Evolutionary conservation across 495 filamentous ascomycete genomes (phyloP).

Genomic region (Aspergillus olivimuriae): DNA sequence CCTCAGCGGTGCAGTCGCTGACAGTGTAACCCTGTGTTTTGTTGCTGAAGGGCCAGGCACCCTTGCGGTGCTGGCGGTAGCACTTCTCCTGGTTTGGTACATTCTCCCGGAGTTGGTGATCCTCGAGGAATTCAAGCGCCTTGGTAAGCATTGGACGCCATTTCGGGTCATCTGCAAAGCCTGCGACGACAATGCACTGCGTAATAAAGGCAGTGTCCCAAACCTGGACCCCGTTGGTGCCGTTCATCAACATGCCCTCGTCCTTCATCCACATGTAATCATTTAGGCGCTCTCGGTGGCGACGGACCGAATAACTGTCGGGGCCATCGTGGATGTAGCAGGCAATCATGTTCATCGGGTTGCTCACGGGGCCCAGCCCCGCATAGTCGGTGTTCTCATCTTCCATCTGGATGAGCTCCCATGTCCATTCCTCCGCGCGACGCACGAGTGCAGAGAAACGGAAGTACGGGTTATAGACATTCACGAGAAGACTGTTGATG

Average conservation of each 20-base stretch:
- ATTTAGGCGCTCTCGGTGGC: constrained; percentile 71
- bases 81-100: constrained; percentile 69
- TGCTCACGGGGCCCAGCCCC: constrained; percentile 82
- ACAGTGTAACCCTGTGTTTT: constrained; percentile 91
- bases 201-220: constrained; percentile 94
- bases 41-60: constrained; percentile 93
- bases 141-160: constrained; percentile 80
- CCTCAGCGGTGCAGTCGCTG: constrained; percentile 89
- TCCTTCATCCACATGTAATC: constrained; percentile 90
- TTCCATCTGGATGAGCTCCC: constrained; percentile 76
- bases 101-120: constrained; percentile 86
- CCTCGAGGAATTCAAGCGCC: constrained; percentile 80
- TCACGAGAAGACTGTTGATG: constrained; percentile 68
- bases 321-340: constrained; percentile 82
- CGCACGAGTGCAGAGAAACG: constrained; percentile 50
- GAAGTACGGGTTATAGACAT: constrained; percentile 70
- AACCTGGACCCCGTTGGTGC: constrained; percentile 92
- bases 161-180: constrained; percentile 67
- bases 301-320: constrained; percentile 64
- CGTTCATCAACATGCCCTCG: constrained; percentile 92
- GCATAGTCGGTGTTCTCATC: constrained; percentile 88
- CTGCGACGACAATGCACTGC: constrained; percentile 71
- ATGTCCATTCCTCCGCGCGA: constrained; percentile 68
- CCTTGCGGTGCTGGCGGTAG: constrained; percentile 89
- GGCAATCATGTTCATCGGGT: constrained; percentile 75